Conservation (phyloP, 192 early-diverging fungal species). For the Rhizophagus sp. region DNA sequence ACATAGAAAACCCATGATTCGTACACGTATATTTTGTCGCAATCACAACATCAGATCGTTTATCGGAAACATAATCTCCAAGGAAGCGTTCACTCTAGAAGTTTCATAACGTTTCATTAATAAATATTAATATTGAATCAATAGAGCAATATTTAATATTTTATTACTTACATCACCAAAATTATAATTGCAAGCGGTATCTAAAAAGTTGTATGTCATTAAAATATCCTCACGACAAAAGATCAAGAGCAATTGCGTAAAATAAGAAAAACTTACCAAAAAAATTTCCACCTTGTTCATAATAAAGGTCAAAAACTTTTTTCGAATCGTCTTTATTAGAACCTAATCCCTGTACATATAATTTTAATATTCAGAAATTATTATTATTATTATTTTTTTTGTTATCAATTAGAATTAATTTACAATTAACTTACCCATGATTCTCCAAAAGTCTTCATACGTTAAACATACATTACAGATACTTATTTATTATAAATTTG, state of each 20-base stretch:
- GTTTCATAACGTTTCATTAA: slow-evolving; percentile 15
- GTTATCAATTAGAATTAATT: too few species aligned
- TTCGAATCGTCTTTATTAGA: slow-evolving; percentile 2
- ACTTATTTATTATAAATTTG: too few species aligned
- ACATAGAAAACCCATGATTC: background rate
- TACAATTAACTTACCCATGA: too few species aligned
- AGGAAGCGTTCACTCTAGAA: slow-evolving; percentile 48
- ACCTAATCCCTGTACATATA: too few species aligned
- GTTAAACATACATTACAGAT: too few species aligned
- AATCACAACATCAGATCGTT: slow-evolving; percentile 57
- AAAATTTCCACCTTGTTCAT: slow-evolving; percentile 37
- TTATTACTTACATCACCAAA: background rate
- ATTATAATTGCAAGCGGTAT: background rate
- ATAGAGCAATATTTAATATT: background rate
- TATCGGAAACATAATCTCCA: slow-evolving; percentile 54
- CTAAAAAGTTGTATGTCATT: background rate
- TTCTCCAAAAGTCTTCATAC: too few species aligned
- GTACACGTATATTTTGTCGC: slow-evolving; percentile 56
- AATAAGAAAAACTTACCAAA: slow-evolving; percentile 23
- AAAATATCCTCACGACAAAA: background rate
- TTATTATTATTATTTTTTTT: too few species aligned
- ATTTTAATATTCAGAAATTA: too few species aligned
- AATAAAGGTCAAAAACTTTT: slow-evolving; percentile 39
- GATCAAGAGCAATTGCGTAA: too few species aligned
- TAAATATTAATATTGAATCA: background rate